Percentiles rank a stretch among this genome's conserved stretches.
Conservation (phyloP, 805 yeast genomes). For the Metschnikowia picachoensis region DNA sequence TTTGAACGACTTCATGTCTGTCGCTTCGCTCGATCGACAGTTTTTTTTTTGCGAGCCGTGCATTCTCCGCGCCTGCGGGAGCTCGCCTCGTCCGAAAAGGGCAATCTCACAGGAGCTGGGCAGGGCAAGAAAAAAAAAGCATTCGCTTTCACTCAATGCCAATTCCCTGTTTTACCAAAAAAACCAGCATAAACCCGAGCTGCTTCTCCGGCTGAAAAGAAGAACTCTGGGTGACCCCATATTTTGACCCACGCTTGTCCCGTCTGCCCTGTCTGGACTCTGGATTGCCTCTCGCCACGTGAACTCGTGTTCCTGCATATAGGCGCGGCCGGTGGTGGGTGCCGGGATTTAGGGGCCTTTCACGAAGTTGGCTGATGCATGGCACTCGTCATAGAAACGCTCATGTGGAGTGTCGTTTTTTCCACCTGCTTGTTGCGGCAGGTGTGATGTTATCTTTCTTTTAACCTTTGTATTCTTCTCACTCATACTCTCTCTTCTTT, state of each 20-base stretch:
- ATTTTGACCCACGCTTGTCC: neutral
- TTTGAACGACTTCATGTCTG: too few relatives aligned
- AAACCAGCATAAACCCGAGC: too few relatives aligned
- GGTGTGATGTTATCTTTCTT: neutral
- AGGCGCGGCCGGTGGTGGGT: neutral
- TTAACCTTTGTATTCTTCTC: neutral
- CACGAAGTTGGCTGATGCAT: conserved; percentile 5
- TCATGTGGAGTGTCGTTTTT: neutral
- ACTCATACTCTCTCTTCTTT: neutral
- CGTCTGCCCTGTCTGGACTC: neutral
- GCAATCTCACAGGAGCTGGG: neutral
- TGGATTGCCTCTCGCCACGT: neutral
- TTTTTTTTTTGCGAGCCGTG: neutral
- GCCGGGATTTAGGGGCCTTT: neutral
- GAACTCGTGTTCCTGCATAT: conserved; percentile 2
- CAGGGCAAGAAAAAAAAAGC: neutral
- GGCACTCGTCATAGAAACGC: conserved; percentile 1
- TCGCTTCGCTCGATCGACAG: neutral
- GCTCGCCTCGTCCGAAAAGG: neutral
- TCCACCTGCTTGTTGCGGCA: neutral
- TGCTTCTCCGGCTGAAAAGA: too few relatives aligned
- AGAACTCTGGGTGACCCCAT: too few relatives aligned
- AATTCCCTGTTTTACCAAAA: too few relatives aligned
- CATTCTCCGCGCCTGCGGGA: neutral
- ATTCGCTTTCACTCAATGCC: too few relatives aligned